These are phyloP conservation scores for Euphrasia arctica DNA, from an alignment of 305 asterid species.

Conservation along the genomic window DNA sequence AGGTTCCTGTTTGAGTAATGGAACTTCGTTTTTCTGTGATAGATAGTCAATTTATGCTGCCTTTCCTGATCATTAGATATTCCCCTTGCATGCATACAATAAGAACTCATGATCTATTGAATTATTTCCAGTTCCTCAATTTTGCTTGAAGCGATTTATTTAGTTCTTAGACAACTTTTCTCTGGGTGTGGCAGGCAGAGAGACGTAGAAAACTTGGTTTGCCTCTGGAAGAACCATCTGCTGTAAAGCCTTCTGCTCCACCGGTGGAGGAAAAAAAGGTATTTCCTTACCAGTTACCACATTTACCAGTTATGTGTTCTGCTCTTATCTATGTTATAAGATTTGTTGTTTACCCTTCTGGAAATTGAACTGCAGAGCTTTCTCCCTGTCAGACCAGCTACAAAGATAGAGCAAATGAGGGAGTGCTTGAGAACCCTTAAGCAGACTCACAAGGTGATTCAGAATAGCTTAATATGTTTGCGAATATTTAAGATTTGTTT, in stretches of 20 bases:
- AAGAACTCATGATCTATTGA: background rate
- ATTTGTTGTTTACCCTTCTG: slow-evolving; percentile 22
- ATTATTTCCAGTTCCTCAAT: slow-evolving; percentile 10
- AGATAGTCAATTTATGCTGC: background rate
- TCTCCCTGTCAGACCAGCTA: slow-evolving; percentile 86
- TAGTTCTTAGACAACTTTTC: slow-evolving; percentile 16
- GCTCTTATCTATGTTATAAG: slow-evolving; percentile 17
- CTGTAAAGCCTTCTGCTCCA: slow-evolving; percentile 65
- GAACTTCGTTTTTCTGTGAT: slow-evolving; percentile 3
- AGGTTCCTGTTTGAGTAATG: background rate
- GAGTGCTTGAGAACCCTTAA: slow-evolving; percentile 87
- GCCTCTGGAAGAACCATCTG: slow-evolving; percentile 73
- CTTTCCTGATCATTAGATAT: slow-evolving; percentile 8
- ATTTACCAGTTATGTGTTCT: slow-evolving; percentile 14
- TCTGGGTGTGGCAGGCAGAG: slow-evolving; percentile 71
- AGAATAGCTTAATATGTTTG: slow-evolving; percentile 16
- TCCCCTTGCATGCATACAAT: slow-evolving; percentile 4
- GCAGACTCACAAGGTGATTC: slow-evolving; percentile 77
- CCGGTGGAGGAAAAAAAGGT: slow-evolving; percentile 93
- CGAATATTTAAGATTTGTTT: slow-evolving; percentile 2
- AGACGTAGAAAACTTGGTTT: slow-evolving; percentile 95
- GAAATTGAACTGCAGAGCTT: slow-evolving; percentile 53
- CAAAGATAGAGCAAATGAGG: slow-evolving; percentile 93
- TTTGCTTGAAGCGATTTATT: background rate
- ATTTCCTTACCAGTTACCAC: slow-evolving; percentile 16